Base-by-base conservation (phyloP, 352 stramenopile species). In the Pythium aristosporum region DNA sequence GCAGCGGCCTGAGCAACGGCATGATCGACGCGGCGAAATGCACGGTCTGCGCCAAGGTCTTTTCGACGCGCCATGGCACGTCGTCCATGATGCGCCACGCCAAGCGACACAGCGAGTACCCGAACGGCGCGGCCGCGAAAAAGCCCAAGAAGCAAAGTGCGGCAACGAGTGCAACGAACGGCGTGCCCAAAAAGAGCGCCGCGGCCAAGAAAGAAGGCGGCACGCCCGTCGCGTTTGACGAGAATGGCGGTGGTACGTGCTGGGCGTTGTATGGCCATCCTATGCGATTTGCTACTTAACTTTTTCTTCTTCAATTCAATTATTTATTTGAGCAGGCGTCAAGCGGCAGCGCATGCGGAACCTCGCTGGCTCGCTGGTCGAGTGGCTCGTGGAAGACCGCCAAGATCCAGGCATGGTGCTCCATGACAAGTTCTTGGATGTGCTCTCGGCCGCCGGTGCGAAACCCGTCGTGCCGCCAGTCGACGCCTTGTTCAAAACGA, bases 1-100 rank as follows among this genome's bases (percentile, higher is more conserved):
- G 77, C 68, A 84, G 67, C 42, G 83, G 80, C 1, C 57, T 85
- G 49, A 82, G 79, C 52, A 82, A 92, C 55, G 83, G 83, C 25
- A 61, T 89, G 49, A 71, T 90, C 21, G 83, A 92, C 59, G 85
- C 83, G 43, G 83, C 83, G 50, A 89, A 90, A 65, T 92, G 83
- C 69, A 84, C 72, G 3, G 68, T 89, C 7, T 92, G 83, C 71
- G 79, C 71, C 63, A 92, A 92, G 61, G 71, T 90, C 30, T 92
- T 92, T 62, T 90, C 80, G 28, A 90, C 83, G 57, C 71, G 83
- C n/a, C 83, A 92, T 57, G 83, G 83, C 54, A 92, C 83, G 53
- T 92, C 83, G 49, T 88, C 76, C 12, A 92, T 92, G 83, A 92
- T 92, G 83, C 83, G 83, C 28, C 83, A 92, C 56, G 83, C 83